phyloP scores from a whole-genome alignment of 176 grass and related monocot species.

The Aegilops tauschii region DNA sequence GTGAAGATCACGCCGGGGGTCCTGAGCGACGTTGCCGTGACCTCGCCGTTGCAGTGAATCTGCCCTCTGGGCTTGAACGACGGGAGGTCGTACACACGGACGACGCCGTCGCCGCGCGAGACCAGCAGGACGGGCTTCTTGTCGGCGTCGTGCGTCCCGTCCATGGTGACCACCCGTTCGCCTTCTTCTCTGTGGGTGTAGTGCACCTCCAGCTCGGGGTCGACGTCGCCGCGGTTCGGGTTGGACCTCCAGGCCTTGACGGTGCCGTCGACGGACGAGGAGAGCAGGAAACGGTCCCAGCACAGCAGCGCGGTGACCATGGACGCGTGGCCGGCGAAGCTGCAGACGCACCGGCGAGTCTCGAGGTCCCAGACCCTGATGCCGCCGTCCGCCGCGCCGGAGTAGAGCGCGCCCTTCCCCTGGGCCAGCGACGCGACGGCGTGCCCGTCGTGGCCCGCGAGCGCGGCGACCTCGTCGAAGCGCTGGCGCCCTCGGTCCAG shows the following conservation, averaged over 20 bases:
- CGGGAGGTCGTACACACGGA: slow-evolving; percentile 29
- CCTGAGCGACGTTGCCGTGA: background rate
- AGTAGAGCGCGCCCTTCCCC: slow-evolving; percentile 19
- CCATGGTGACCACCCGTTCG: background rate
- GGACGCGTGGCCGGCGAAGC: background rate
- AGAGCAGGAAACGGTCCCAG: slow-evolving; percentile 20
- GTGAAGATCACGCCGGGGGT: background rate
- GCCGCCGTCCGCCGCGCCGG: background rate
- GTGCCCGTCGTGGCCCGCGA: background rate
- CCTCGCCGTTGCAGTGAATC: slow-evolving; percentile 9
- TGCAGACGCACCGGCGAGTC: background rate
- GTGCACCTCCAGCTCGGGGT: slow-evolving; percentile 18
- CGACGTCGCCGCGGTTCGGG: background rate
- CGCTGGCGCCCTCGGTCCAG: background rate
- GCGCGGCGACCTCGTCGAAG: slow-evolving; percentile 12
- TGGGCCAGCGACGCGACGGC: background rate
- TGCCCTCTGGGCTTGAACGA: slow-evolving; percentile 5
- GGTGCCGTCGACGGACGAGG: slow-evolving; percentile 13
- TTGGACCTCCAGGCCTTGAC: slow-evolving; percentile 6
- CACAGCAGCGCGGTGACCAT: slow-evolving; percentile 19
- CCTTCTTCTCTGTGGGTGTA: slow-evolving; percentile 11
- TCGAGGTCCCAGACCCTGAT: slow-evolving; percentile 14
- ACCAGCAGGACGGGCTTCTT: slow-evolving; percentile 22
- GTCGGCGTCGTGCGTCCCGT: slow-evolving; percentile 10
- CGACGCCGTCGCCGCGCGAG: background rate